Base-by-base conservation (phyloP, 768 basidiomycete species). In the Lentinula boryana region DNA sequence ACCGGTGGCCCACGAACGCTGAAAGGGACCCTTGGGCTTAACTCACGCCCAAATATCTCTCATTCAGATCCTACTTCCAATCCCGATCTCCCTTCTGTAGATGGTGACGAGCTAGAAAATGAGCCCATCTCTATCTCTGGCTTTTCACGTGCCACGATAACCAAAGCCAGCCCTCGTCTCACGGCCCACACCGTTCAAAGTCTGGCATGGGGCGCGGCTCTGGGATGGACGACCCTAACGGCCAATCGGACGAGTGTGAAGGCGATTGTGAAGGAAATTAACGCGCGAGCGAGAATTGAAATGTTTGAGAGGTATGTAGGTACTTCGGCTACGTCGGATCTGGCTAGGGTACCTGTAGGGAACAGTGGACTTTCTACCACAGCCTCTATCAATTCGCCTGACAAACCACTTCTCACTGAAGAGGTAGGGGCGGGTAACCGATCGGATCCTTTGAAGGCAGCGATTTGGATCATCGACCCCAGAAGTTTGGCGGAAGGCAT, bases 141-240 rank as follows among this genome's bases (percentile, higher is more conserved):
- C 60, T 81, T 84, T 60, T 80, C 80, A 64, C 79, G 83, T 0
- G 81, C 84, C 0, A 71, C 74, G 2, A 81, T 82, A 21, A 83
- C 80, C 21, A 81, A 76, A 60, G 78, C 76, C 18, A 84, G 85
- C 63, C 78, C 82, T 1, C 80, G 80, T 33, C 73, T 91, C 35
- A 93, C 92, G 0, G 81, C 80, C 8, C 93, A 95, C 69, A 95
- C 93, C 0, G 81, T 90, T 8, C 79, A 84, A 60, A 90, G 87
- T 58, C 76, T 94, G 75, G 73, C 86, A 18, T 83, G 81, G 68
- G 93, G 93, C 15, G 83, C 87, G 0, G 73, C 73, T 41, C 73
- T 81, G 31, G 85, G 87, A 0, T 87, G 89, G 89, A 95, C 93
- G 63, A 92, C 90, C n/a, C 74, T 95, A 52, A 95, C 93, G 4